A percentile compares a stretch with the other conserved stretches of the same genome.
These are phyloP conservation scores for barrel medic (Medicago truncatula) DNA, from an alignment of 306 rosid genomes.

Conservation along the genomic window MtrunA17r5.0-ANR NC_053045.1:53733501-53734000, in stretches of 20 bases:
- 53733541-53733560: conserved; percentile 80
- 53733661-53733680: neutral
- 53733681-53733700: neutral
- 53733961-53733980: too few relatives aligned
- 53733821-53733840: neutral
- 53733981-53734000: too few relatives aligned
- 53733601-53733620: conserved; percentile 83
- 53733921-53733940: too few relatives aligned
- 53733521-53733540: conserved; percentile 55
- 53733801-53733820: neutral
- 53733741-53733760: conserved; percentile 82
- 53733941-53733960: too few relatives aligned
- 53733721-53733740: conserved; percentile 70
- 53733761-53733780: conserved; percentile 78
- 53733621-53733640: conserved; percentile 79
- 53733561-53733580: conserved; percentile 63
- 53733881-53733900: too few relatives aligned
- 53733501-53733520: conserved; percentile 5
- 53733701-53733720: neutral
- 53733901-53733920: too few relatives aligned
- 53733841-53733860: neutral
- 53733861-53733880: too few relatives aligned
- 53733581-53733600: conserved; percentile 90
- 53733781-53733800: neutral
- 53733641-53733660: neutral